phyloP scores from a whole-genome alignment of 306 rosid species.

The Acacia crassicarpa region DNA sequence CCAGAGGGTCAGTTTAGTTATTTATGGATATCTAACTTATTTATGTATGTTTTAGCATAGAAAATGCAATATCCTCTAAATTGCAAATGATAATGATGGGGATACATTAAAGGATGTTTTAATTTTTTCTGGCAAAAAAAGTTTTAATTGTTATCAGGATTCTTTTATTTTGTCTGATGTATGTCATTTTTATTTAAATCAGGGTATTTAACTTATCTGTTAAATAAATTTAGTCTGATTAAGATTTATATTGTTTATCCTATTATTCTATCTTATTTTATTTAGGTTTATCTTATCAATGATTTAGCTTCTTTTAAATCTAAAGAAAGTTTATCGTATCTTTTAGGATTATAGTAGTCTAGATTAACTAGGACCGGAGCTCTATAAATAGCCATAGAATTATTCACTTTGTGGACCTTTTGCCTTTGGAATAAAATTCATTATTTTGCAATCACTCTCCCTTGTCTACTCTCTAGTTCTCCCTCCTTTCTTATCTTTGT shows the following conservation, averaged over 20 bases:
- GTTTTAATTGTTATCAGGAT: not conserved
- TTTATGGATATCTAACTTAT: conserved; percentile 12
- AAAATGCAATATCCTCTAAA: conserved; percentile 17
- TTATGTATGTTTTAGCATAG: not conserved
- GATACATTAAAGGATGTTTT: not conserved
- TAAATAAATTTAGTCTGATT: not conserved
- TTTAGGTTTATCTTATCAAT: not conserved
- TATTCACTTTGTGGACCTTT: not conserved
- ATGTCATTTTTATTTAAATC: not conserved
- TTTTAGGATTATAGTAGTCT: not conserved
- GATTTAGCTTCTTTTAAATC: not conserved
- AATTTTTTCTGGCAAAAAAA: no score
- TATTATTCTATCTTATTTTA: not conserved
- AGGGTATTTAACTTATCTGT: not conserved
- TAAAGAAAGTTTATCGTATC: not conserved
- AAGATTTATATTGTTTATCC: not conserved
- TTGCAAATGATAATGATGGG: not conserved
- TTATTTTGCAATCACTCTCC: not conserved
- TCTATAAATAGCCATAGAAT: not conserved
- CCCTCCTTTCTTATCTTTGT: not conserved
- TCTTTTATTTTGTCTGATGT: not conserved
- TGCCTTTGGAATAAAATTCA: not conserved
- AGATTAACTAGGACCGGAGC: not conserved
- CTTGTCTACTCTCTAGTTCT: not conserved
- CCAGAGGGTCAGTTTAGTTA: conserved; percentile 77